Conservation (phyloP, 2,329 filamentous ascomycete species). For the Penicillium sp. region DNA sequence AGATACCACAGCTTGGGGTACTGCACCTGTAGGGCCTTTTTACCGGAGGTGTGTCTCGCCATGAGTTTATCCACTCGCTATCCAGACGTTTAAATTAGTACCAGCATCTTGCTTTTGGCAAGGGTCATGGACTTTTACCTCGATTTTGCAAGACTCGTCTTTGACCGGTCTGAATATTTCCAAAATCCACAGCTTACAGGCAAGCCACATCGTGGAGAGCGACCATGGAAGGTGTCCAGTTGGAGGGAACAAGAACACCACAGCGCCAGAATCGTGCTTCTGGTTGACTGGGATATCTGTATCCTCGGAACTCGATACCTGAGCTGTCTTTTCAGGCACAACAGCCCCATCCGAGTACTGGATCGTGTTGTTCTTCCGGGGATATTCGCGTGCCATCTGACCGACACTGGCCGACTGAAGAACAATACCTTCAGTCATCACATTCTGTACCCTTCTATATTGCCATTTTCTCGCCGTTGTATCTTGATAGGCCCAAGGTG, state of each 20-base stretch:
- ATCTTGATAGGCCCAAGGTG: conserved; percentile 22
- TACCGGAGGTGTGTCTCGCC: conserved; percentile 1
- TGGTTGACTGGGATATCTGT: background rate
- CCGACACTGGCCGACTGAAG: conserved; percentile 20
- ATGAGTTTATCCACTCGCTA: conserved; percentile 28
- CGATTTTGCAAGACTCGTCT: conserved; percentile 22
- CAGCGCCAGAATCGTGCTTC: conserved; percentile 26
- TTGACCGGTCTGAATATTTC: conserved; percentile 20
- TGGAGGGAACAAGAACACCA: conserved; percentile 33
- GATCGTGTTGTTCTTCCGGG: background rate
- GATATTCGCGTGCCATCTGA: conserved; percentile 21
- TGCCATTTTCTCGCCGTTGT: conserved; percentile 29
- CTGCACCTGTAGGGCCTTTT: conserved; percentile 9
- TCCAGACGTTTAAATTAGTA: background rate
- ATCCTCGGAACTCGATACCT: background rate
- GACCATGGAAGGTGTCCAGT: conserved; percentile 22
- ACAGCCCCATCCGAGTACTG: background rate
- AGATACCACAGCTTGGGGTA: conserved; percentile 34
- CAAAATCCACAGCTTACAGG: conserved; percentile 28
- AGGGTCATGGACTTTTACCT: conserved; percentile 16
- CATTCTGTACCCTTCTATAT: conserved; percentile 32
- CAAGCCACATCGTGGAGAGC: conserved; percentile 12
- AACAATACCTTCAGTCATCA: conserved; percentile 29
- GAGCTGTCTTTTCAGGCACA: background rate
- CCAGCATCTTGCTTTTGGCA: background rate